Base-by-base conservation (phyloP, 1,139 yeast genomes). In the Debaryomycetaceae sp. region DNA sequence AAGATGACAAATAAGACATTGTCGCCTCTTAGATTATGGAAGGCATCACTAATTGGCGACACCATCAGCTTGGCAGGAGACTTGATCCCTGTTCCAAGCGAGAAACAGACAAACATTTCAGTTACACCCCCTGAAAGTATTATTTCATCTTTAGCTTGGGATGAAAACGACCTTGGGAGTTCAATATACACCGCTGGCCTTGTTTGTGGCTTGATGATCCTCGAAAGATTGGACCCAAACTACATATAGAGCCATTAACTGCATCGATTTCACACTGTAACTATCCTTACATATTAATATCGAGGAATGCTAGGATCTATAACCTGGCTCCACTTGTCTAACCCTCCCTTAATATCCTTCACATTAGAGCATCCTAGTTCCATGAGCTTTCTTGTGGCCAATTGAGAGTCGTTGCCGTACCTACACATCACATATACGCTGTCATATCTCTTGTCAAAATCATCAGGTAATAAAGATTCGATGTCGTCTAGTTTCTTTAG, bases 321-420 rank as follows among this genome's bases (percentile, higher is more conserved):
- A 0, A 73, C 71, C 17, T 68, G 73, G 44, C 87, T 76, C 89
- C 96, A 93, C 53, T 72, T 75, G 47, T 76, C 71, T 33, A 90
- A 66, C 0, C 99, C 99, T 1, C 98, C 98, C 11, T 62, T 69
- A 5, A 93, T 71, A 59, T 93, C 97, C 45, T 68, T 73, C 0
- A 79, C 89, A 13, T 80, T 66, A 0, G 58, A 46, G 23, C 76
- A 65, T 0, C 81, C 81, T 45, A 78, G 66, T 5, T 71, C 65
- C 11, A 77, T 80, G 41, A 73, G 68, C 40, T 74, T 66, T 48
- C 72, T 65, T 0, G 87, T 82, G 0, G 96, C 96, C 17, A 81
- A 64, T 56, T 88, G 93, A 0, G 98, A 91, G 60, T 93, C 98
- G 60, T 89, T 90, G 5, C 99, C 99, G 59, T 74, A 83, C 36